These are phyloP conservation scores for Moelleriella libera DNA, from an alignment of 2,329 filamentous ascomycete species.

Conservation along the genomic window DNA sequence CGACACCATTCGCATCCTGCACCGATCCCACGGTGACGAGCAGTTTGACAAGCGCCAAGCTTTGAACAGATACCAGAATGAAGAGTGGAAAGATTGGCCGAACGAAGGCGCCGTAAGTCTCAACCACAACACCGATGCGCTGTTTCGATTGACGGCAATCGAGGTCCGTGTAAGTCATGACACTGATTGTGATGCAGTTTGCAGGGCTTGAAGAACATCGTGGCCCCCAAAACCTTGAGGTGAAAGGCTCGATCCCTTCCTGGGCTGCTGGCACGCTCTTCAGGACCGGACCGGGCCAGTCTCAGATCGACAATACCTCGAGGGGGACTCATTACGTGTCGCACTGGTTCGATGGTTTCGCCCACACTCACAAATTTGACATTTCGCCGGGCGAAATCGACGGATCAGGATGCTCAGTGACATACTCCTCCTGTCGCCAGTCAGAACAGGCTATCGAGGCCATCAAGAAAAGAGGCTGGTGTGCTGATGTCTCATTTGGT, in stretches of 20 bases:
- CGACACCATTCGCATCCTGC: conserved; percentile 12
- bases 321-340: conserved; percentile 45
- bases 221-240: conserved; percentile 45
- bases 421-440: conserved; percentile 59
- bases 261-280: conserved; percentile 62
- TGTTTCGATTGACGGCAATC: background rate
- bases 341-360: conserved; percentile 76
- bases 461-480: conserved; percentile 44
- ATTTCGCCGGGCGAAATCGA: conserved; percentile 32
- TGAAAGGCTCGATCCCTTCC: conserved; percentile 53
- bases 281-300: conserved; percentile 58
- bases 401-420: conserved; percentile 25
- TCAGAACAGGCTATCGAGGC: conserved; percentile 47
- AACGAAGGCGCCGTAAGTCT: conserved; percentile 29
- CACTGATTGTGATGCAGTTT: conserved; percentile 34
- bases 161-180: background rate
- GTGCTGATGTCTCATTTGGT: conserved; percentile 49
- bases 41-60: conserved; percentile 10
- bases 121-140: background rate
- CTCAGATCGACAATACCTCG: conserved; percentile 42
- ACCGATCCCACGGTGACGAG: conserved; percentile 14
- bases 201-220: conserved; percentile 52
- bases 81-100: conserved; percentile 29
- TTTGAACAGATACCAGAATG: conserved; percentile 13
- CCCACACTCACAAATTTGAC: conserved; percentile 58